Percentiles rank a stretch among this genome's conserved stretches.
These are phyloP conservation scores for Penicillium desertorum DNA, from an alignment of 495 filamentous ascomycete species.

Conservation along the genomic window DNA sequence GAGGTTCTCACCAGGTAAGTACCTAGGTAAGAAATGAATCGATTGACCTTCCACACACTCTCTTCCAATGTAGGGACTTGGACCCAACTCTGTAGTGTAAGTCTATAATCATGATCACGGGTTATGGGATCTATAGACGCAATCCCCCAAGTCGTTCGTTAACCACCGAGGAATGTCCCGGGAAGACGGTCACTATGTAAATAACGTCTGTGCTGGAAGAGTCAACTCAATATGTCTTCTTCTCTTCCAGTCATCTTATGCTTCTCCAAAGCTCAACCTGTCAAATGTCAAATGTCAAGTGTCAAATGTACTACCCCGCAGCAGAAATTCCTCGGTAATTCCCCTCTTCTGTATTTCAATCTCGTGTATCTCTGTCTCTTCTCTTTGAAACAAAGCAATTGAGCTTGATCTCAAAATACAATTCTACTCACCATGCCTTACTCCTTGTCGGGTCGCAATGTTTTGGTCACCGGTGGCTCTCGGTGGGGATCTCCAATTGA, in stretches of 20 bases:
- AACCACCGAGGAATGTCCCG: background rate
- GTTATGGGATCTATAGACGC: background rate
- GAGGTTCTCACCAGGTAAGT: background rate
- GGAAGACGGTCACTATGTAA: background rate
- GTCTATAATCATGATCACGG: background rate
- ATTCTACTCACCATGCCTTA: conserved; percentile 53
- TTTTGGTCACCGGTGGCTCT: conserved; percentile 69
- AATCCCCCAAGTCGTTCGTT: background rate
- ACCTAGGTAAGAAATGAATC: background rate
- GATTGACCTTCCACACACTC: background rate
- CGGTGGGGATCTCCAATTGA: conserved; percentile 42
- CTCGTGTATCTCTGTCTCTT: background rate
- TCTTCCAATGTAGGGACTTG: background rate
- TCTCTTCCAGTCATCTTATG: background rate
- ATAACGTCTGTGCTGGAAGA: background rate
- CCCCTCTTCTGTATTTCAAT: background rate
- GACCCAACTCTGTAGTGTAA: background rate
- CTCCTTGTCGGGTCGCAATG: conserved; percentile 59
- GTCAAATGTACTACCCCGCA: conserved; percentile 1
- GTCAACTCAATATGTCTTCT: background rate
- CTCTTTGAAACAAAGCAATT: background rate
- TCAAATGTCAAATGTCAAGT: background rate
- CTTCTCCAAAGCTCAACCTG: background rate
- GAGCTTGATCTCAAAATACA: background rate
- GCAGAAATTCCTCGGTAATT: conserved; percentile 13